Evolutionary conservation across 192 early-diverging fungal genomes (phyloP), one percentile per base, ranked within the genome.

Genomic region (Cetraspora pellucida): DNA sequence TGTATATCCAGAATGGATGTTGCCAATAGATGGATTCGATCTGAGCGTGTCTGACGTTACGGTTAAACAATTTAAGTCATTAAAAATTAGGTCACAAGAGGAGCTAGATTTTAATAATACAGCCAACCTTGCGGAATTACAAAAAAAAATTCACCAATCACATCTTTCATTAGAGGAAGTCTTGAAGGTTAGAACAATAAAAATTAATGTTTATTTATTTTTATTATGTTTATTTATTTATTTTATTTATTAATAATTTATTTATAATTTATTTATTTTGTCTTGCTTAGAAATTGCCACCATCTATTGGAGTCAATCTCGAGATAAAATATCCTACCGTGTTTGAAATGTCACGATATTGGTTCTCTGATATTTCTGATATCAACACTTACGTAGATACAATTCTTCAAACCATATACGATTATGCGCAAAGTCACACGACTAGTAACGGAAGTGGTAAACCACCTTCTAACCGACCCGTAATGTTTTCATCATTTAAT

Each of bases 401-500:
- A 3, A 90, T 98, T 45, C 89, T 98, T 17, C 89, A 93, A 81
- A 89, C 87, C 3, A 92, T 97, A 6, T 97, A 98, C 76, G 91
- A 95, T 82, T 86, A 88, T 83, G 90, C 79, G 37, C 83, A 77
- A 72, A 80, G 49, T 76, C 72, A 28, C 73, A 80, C 17, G 64
- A 83, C 43, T 70, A 75, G 43, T 57, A 77, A 77, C 45, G 74
- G 74, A 10, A 25, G 37, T 27, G 66, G 23, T 11, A 31, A 44
- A 76, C 78, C 9, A 65, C 61, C 66, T 8, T 16, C 65, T 23
- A 80, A 72, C 52, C 37, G 61, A 21, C 74, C 72, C 45, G 72
- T 86, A 13, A 93, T 99, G 78, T 97, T 98, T 80, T 93, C 91
- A 27, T 96, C 95, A 3, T 95, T 95, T 82, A 97, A 95, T 79